Conservation (phyloP, 805 yeast species). For the Hanseniaspora mollemarum region DNA sequence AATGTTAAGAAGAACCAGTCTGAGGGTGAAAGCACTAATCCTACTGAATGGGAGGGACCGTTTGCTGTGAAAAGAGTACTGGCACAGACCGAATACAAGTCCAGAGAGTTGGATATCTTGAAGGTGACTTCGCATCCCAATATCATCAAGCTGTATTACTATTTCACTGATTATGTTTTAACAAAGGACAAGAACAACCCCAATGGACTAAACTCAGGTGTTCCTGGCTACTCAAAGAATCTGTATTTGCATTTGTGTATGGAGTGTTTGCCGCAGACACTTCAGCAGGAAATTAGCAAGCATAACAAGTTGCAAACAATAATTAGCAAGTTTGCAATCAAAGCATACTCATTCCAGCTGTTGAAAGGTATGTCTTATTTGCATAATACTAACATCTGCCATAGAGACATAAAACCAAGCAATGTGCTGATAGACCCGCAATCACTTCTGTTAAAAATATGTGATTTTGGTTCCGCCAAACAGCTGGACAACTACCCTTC, state of each 20-base stretch:
- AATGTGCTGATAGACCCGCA: constrained; percentile 67
- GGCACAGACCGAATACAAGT: constrained; percentile 76
- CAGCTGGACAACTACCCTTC: constrained; percentile 74
- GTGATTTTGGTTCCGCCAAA: constrained; percentile 81
- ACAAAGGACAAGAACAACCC: constrained; percentile 11
- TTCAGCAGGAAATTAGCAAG: constrained; percentile 63
- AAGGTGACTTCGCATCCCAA: constrained; percentile 71
- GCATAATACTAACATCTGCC: constrained; percentile 70
- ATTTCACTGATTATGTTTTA: constrained; percentile 50
- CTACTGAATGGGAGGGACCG: constrained; percentile 55
- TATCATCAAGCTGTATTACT: constrained; percentile 56
- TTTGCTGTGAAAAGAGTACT: constrained; percentile 77
- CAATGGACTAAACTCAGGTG: not conserved
- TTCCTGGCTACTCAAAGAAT: constrained; percentile 13
- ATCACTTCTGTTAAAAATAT: constrained; percentile 55
- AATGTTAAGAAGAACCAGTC: constrained; percentile 23
- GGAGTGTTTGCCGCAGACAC: constrained; percentile 77
- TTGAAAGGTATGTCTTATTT: constrained; percentile 74
- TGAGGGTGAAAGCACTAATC: not conserved
- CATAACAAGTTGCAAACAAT: constrained; percentile 50
- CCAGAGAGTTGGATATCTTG: constrained; percentile 67
- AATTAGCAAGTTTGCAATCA: constrained; percentile 61
- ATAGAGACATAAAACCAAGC: constrained; percentile 76
- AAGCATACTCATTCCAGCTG: constrained; percentile 65
- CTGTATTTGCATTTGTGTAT: constrained; percentile 71